Base-by-base conservation (phyloP, 2,329 filamentous ascomycete genomes). In the Pseudogymnoascus sp. region DNA sequence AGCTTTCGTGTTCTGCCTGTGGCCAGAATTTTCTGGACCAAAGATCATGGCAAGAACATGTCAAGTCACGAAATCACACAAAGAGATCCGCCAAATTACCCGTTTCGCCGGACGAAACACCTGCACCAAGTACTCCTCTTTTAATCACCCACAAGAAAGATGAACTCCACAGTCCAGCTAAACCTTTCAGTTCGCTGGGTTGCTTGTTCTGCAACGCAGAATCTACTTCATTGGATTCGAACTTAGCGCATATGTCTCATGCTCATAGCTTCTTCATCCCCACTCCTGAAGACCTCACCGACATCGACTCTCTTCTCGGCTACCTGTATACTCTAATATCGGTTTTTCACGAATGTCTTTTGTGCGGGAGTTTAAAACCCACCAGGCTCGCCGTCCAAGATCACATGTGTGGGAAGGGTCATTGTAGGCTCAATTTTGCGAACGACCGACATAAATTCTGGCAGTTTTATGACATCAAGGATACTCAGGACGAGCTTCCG, bases 241-340 rank as follows among this genome's bases (percentile, higher is more conserved):
- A 75, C 61, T 37, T 80, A 1, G 45, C 62, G 1, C 81, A 84
- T 68, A 83, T 84, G 81, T 74, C 74, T 29, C 74, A 73, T 16
- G 63, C 71, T 2, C 81, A 84, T 65, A 74, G 80, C 43, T 71
- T 84, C 3, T 73, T 77, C 59, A 68, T 83, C 14, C 77, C 76
- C 0, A 69, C 76, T 29, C 69, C 66, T 33, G 64, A 75, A 1
- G 68, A 72, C 8, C 71, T 84, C 0, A 77, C 81, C 8, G 80
- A 83, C 61, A 64, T 78, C 2, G 77, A 78, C 37, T 77, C 78
- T 0, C 69, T 84, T 1, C 70, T 83, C 37, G 66, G 72, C 41
- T 82, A 82, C 61, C 70, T 83, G 0, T 74, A 78, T 61, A 73
- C 81, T 7, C 69, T 83, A 19, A 77, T 83, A 12, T 77, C 72